Conservation (phyloP, 2,329 filamentous ascomycete genomes). For the Aspergillus pseudonomiae region DNA sequence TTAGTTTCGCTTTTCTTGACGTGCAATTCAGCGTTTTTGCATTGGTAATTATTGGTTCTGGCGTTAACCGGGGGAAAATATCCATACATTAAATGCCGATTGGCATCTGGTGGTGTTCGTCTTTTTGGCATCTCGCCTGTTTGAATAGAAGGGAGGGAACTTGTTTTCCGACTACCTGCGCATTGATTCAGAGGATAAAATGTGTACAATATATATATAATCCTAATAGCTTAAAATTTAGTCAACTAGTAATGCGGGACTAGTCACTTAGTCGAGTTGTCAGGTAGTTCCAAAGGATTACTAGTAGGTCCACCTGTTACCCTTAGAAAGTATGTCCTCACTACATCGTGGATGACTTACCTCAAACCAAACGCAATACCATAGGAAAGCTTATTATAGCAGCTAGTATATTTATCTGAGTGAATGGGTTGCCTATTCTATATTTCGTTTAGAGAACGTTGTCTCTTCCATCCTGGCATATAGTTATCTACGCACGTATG, state of each 20-base stretch:
- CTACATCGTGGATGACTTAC: no score
- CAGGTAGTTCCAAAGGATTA: no score
- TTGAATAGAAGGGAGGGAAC: constrained; percentile 10
- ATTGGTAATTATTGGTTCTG: constrained; percentile 20
- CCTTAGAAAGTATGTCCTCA: no score
- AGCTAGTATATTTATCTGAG: no score
- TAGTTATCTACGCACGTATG: no score
- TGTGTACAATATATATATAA: constrained; percentile 10
- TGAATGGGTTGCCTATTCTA: no score
- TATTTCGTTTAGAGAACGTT: no score
- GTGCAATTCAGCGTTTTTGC: constrained; percentile 25
- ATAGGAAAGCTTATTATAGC: no score
- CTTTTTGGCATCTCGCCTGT: constrained; percentile 3
- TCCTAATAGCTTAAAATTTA: neutral
- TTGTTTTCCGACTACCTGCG: constrained; percentile 3
- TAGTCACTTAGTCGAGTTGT: neutral
- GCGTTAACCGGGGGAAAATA: constrained; percentile 16
- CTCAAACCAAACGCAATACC: no score
- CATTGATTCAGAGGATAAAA: neutral
- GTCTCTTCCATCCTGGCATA: no score
- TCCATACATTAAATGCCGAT: neutral
- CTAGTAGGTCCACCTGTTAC: no score
- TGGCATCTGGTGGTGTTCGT: constrained; percentile 7
- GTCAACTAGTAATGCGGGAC: neutral
- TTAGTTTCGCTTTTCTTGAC: constrained; percentile 6